Conservation (phyloP, 805 yeast species). For the Candida maris region DNA sequence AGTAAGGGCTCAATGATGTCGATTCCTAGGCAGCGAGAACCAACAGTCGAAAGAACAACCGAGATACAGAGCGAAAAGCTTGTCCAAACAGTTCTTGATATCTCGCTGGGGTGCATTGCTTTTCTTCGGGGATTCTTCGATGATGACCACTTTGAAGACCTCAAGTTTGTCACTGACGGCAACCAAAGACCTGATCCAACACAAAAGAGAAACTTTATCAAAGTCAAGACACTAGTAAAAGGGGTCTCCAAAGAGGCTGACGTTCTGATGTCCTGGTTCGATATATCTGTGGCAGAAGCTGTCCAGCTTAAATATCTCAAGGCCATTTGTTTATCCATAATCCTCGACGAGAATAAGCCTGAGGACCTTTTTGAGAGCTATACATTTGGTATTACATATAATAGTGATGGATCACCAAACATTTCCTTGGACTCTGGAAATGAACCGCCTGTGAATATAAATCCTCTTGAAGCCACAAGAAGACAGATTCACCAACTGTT, state of each 20-base stretch:
- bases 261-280: conserved; percentile 49
- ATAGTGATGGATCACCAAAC: conserved; percentile 18
- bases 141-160: conserved; percentile 51
- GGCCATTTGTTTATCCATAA: conserved; percentile 44
- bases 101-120: conserved; percentile 56
- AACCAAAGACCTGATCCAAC: conserved; percentile 20
- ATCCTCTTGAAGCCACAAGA: conserved; percentile 36
- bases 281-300: conserved; percentile 45
- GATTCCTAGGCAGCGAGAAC: conserved; percentile 1
- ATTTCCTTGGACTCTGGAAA: conserved; percentile 25
- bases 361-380: conserved; percentile 47
- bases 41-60: conserved; percentile 22
- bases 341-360: conserved; percentile 41
- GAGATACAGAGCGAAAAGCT: conserved; percentile 37
- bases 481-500: conserved; percentile 45
- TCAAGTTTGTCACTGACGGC: conserved; percentile 39
- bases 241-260: conserved; percentile 49
- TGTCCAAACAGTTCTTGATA: conserved; percentile 45
- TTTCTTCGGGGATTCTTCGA: conserved; percentile 56
- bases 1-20: conserved; percentile 8
- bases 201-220: conserved; percentile 31
- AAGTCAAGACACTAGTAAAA: conserved; percentile 44
- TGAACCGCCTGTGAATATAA: conserved; percentile 9
- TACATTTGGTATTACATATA: conserved; percentile 45
- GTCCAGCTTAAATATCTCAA: conserved; percentile 40